These are phyloP conservation scores for Solanum aculeatissimum DNA, from an alignment of 305 asterid genomes.

Conservation along the genomic window DNA sequence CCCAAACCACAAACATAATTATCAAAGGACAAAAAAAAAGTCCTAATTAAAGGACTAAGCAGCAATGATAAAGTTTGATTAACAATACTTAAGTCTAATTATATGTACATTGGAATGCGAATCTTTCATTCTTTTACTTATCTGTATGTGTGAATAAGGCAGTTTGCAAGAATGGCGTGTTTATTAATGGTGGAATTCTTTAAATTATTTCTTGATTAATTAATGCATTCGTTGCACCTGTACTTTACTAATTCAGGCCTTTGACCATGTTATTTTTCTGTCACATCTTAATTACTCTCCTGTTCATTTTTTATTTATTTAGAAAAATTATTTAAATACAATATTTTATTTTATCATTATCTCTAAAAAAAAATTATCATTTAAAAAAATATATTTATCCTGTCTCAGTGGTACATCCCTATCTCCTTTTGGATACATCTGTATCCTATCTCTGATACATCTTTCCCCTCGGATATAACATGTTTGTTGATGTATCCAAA, in stretches of 20 bases:
- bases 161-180: neutral
- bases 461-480: too few species aligned
- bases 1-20: neutral
- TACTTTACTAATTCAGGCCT: neutral
- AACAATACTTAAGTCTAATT: neutral
- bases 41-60: neutral
- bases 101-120: neutral
- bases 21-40: neutral
- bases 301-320: too few species aligned
- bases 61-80: neutral
- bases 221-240: neutral
- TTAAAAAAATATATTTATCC: too few species aligned
- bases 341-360: too few species aligned
- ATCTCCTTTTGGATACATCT: too few species aligned
- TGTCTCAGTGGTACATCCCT: too few species aligned
- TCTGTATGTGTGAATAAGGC: neutral
- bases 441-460: too few species aligned
- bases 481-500: too few species aligned
- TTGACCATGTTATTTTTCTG: neutral
- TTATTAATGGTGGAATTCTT: neutral
- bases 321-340: too few species aligned
- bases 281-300: neutral
- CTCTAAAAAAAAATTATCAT: too few species aligned
- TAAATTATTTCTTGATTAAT: neutral
- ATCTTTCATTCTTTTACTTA: neutral